These are phyloP conservation scores for Tilletia indica DNA, from an alignment of 1,284 basidiomycete genomes.

Conservation along the genomic window DNA sequence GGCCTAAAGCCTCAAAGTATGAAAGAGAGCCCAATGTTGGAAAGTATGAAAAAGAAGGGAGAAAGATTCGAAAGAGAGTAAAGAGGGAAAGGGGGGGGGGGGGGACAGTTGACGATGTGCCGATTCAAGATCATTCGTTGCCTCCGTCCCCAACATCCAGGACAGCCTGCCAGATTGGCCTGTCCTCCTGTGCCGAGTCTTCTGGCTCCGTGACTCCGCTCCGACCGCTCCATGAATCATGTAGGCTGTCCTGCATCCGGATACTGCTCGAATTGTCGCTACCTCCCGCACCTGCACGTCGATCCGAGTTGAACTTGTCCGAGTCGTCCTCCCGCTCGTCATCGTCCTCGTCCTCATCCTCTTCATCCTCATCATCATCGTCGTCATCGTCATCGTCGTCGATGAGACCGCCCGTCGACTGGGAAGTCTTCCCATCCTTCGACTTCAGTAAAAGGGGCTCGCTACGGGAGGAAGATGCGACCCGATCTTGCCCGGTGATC, in stretches of 20 bases:
- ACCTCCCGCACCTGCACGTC: neutral
- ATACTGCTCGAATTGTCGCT: conserved; percentile 1
- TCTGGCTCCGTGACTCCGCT: neutral
- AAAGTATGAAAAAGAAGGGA: too few relatives aligned
- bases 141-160: too few relatives aligned
- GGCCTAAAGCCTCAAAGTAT: too few relatives aligned
- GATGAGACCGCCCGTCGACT: conserved; percentile 14
- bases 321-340: conserved; percentile 19
- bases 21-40: too few relatives aligned
- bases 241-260: neutral
- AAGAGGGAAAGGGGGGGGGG: too few relatives aligned
- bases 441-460: conserved; percentile 19
- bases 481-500: conserved; percentile 7
- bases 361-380: conserved; percentile 13
- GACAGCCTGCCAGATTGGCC: too few relatives aligned
- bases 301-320: neutral
- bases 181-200: neutral
- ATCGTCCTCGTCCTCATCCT: conserved; percentile 22
- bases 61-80: too few relatives aligned
- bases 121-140: too few relatives aligned
- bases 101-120: too few relatives aligned
- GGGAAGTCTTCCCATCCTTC: conserved; percentile 14
- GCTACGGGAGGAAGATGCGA: neutral
- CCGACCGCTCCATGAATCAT: neutral
- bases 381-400: conserved; percentile 22